Conservation (phyloP, 2,329 filamentous ascomycete genomes). For the Aspergillus novoparasiticus region DNA sequence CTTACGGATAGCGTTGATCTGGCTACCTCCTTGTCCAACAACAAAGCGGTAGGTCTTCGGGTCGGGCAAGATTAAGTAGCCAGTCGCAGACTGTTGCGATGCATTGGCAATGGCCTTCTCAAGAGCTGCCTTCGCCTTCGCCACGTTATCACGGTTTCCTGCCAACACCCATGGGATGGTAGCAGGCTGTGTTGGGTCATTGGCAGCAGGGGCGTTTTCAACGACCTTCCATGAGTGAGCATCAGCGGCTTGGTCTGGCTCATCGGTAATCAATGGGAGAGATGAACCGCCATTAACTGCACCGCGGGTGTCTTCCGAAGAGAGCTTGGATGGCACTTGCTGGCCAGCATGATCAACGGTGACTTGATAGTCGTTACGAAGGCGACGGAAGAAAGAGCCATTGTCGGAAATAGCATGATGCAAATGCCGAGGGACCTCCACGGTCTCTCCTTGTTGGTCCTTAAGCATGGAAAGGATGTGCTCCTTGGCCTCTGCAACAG, state of each 20-base stretch:
- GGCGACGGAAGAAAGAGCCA: constrained; percentile 88
- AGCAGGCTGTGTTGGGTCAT: constrained; percentile 35
- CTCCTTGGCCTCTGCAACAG: constrained; percentile 82
- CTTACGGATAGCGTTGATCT: constrained; percentile 90
- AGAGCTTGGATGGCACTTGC: constrained; percentile 70
- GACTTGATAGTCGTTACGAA: constrained; percentile 83
- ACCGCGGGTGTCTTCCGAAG: constrained; percentile 50
- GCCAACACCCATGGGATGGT: constrained; percentile 82
- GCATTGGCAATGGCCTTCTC: constrained; percentile 69
- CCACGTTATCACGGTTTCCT: constrained; percentile 74
- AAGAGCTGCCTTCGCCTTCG: constrained; percentile 77
- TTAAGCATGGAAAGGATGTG: constrained; percentile 78
- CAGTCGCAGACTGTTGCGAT: constrained; percentile 60
- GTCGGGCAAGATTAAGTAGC: constrained; percentile 88
- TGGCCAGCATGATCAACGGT: constrained; percentile 90
- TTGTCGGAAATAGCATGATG: constrained; percentile 83
- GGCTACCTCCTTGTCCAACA: constrained; percentile 83
- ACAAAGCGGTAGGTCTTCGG: constrained; percentile 87
- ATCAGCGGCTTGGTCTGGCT: constrained; percentile 64
- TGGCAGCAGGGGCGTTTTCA: constrained; percentile 46
- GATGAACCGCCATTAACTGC: constrained; percentile 59
- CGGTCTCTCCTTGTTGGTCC: constrained; percentile 82
- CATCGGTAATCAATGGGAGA: constrained; percentile 95
- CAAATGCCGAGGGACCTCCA: constrained; percentile 78
- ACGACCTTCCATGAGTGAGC: constrained; percentile 83